Percentiles rank a stretch among this genome's conserved stretches.
Conservation (phyloP, 176 grass and related monocot genomes). For the Neostapfia colusana region DNA sequence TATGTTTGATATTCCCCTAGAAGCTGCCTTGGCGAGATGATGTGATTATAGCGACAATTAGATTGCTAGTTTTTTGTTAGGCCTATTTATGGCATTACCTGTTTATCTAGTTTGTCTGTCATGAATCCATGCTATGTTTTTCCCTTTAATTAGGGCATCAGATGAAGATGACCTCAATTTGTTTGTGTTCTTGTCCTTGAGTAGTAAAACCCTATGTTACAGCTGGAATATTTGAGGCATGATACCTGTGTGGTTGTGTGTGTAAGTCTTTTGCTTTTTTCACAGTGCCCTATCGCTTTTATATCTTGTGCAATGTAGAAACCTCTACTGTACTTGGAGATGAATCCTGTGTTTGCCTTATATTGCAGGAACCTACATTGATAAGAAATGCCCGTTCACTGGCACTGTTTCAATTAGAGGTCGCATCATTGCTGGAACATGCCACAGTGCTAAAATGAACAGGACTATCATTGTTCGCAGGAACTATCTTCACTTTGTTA, state of each 20-base stretch:
- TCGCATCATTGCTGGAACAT: slow-evolving; percentile 84
- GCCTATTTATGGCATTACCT: neutral
- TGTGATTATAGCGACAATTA: neutral
- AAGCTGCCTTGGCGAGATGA: neutral
- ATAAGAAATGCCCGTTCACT: slow-evolving; percentile 93
- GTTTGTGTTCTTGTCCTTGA: neutral
- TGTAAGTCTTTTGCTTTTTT: neutral
- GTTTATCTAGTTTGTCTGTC: neutral
- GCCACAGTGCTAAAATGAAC: slow-evolving; percentile 92
- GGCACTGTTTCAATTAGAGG: slow-evolving; percentile 82
- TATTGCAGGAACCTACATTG: slow-evolving; percentile 65
- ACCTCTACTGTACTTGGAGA: neutral
- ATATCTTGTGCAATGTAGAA: neutral
- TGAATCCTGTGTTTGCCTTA: neutral
- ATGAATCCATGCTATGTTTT: neutral
- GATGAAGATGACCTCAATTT: neutral
- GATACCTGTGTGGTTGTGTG: neutral
- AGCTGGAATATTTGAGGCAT: neutral
- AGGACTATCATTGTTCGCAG: slow-evolving; percentile 85
- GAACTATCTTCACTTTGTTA: slow-evolving; percentile 91
- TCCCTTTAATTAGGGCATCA: neutral
- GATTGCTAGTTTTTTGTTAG: neutral
- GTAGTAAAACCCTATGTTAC: neutral
- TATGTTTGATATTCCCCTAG: neutral
- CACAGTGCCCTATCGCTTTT: neutral